phyloP scores from a whole-genome alignment of 148 eudicot species.

The Silene conica region DNA sequence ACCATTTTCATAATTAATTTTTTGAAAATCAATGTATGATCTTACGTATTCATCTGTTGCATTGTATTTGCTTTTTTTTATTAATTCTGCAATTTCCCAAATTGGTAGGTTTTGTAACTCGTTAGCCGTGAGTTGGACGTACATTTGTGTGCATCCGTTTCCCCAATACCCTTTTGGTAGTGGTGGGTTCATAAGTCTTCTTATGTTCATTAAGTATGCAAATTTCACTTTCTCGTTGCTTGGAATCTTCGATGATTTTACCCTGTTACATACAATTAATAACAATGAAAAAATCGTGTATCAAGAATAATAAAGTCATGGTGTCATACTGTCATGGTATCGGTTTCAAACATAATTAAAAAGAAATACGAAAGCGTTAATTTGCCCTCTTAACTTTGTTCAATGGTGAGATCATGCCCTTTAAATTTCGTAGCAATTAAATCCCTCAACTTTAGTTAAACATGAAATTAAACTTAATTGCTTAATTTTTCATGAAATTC shows the following conservation, averaged over 20 bases:
- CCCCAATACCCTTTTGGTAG: constrained; percentile 72
- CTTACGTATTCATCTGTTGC: constrained; percentile 50
- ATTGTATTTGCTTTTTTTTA: constrained; percentile 52
- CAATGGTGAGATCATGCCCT: too few species aligned
- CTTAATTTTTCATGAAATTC: too few species aligned
- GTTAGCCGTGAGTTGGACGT: constrained; percentile 29
- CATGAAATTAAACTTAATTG: too few species aligned
- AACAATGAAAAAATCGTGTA: too few species aligned
- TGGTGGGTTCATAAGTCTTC: constrained; percentile 48
- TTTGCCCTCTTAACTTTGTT: too few species aligned
- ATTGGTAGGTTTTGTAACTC: constrained; percentile 46
- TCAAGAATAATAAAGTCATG: too few species aligned
- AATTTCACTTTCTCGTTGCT: constrained; percentile 47
- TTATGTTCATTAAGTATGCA: constrained; percentile 51
- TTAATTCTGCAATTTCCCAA: constrained; percentile 50
- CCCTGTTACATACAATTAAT: constrained; percentile 28
- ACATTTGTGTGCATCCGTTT: constrained; percentile 52
- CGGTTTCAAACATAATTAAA: too few species aligned
- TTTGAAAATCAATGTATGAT: constrained; percentile 61
- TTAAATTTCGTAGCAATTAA: too few species aligned
- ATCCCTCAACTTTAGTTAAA: too few species aligned
- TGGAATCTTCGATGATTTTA: constrained; percentile 39
- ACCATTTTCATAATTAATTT: constrained; percentile 39
- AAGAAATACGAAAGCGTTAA: too few species aligned
- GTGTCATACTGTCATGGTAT: too few species aligned